Conservation (phyloP, 2,329 filamentous ascomycete genomes). For the Penicillium oxalicum region DNA sequence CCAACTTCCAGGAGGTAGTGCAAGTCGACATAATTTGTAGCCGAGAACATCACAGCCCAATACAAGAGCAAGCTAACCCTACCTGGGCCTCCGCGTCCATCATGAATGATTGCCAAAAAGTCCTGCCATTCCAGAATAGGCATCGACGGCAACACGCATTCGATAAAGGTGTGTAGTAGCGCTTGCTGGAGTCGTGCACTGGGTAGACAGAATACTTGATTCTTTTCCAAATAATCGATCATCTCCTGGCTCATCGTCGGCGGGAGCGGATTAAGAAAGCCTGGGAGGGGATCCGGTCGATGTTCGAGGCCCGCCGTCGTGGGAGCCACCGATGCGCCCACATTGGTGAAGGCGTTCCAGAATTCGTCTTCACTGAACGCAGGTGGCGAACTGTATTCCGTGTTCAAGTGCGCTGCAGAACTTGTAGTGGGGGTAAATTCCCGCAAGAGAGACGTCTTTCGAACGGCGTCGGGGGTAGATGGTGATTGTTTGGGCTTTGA, state of each 20-base stretch:
- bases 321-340: constrained; percentile 2
- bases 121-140: constrained; percentile 62
- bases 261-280: constrained; percentile 13
- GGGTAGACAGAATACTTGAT: constrained; percentile 71
- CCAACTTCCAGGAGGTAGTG: constrained; percentile 64
- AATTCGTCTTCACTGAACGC: not conserved
- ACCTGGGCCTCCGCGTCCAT: constrained; percentile 52
- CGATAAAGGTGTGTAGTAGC: constrained; percentile 67
- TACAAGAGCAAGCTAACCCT: constrained; percentile 69
- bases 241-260: constrained; percentile 7
- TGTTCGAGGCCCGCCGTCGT: not conserved
- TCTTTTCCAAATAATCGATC: constrained; percentile 61
- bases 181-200: constrained; percentile 62
- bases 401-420: not conserved
- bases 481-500: too few species aligned
- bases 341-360: constrained; percentile 12
- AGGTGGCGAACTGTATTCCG: not conserved
- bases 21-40: constrained; percentile 73
- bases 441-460: too few species aligned
- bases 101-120: constrained; percentile 48
- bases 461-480: too few species aligned
- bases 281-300: constrained; percentile 3
- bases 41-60: constrained; percentile 83
- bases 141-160: constrained; percentile 85
- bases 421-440: too few species aligned